Evolutionary conservation across 306 rosid species (phyloP), one percentile per base, ranked within the genome.

Genomic region (Fragaria iinumae): DNA sequence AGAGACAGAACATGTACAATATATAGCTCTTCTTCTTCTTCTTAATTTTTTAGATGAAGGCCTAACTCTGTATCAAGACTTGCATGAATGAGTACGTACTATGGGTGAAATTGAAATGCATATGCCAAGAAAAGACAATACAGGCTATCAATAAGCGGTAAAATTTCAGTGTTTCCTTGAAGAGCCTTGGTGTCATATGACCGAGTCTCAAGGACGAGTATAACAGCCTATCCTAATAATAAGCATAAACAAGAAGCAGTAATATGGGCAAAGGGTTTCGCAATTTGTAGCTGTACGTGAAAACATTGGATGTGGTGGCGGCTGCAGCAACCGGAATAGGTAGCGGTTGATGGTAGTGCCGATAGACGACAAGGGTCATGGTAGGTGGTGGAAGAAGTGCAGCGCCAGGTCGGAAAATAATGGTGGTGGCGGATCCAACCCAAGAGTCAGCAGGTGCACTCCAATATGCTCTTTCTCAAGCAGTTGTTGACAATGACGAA

Each of bases 351-450:
- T 60, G 77, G 67, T 57, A 8, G 45, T 72, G 74, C 70, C 65
- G 47, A 66, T 13, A 8, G 68, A 10, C 2, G 41, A 10, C 2
- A 34, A 1, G 45, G 64, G 78, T 68, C 83, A 90, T 88, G 92
- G 85, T 71, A 32, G 83, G 72, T 39, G 79, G 70, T 65, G 70
- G 48, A 34, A 20, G 77, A n/a, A 5, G 55, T 23, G 73, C 47
- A 36, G 3, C 23, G 17, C 36, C 66, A 2, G 25, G 86, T 2
- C 74, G 87, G 10, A 89, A 85, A 77, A 83, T 93, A 6, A 88
- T 93, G 93, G 93, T 91, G 23, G 91, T 89, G 7, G 91, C 92
- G 0, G 97, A 93, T 17, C 93, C 95, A 4, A 88, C 89, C 5
- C 78, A 91, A 8, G 98, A 93, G 57, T 91, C 97, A 14, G 88